A percentile compares a stretch with the other conserved stretches of the same genome.
Conservation (phyloP, 106 monocot genomes). For the Allium fistulosum region DNA sequence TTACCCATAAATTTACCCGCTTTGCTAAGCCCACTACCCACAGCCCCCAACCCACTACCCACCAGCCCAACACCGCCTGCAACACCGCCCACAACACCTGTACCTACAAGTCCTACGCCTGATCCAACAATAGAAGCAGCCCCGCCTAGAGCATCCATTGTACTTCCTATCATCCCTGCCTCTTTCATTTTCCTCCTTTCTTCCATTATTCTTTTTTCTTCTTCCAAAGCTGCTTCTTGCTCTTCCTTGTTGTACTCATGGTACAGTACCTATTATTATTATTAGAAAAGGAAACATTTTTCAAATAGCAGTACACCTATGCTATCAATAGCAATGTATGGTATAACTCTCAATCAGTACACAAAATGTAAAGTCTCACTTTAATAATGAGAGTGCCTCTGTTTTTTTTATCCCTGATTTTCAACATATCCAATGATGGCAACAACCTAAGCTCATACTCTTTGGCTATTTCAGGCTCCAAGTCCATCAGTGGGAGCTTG, state of each 20-base stretch:
- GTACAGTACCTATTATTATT: constrained; percentile 42
- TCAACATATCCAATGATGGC: constrained; percentile 68
- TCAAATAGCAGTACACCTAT: no score
- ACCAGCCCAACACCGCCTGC: constrained; percentile 32
- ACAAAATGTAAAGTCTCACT: constrained; percentile 25
- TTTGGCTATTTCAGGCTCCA: constrained; percentile 62
- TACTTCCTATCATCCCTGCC: constrained; percentile 76
- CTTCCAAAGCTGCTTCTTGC: constrained; percentile 46
- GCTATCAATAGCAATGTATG: no score
- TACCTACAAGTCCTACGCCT: constrained; percentile 47
- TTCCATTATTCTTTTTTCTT: constrained; percentile 63
- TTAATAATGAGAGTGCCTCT: constrained; percentile 76
- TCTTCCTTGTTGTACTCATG: constrained; percentile 76
- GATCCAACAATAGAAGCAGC: constrained; percentile 57
- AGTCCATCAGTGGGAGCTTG: constrained; percentile 61
- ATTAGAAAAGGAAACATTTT: not conserved
- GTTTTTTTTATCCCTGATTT: constrained; percentile 93
- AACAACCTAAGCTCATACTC: constrained; percentile 66
- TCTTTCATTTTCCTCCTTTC: constrained; percentile 71
- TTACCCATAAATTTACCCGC: constrained; percentile 79
- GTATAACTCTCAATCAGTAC: not conserved
- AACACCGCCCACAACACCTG: constrained; percentile 13
- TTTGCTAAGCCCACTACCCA: constrained; percentile 30
- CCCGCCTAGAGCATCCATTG: constrained; percentile 80
- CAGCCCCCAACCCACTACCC: constrained; percentile 49